Evolutionary conservation across 1,139 yeast genomes (phyloP).

Genomic region (Geotrichum australiense): DNA sequence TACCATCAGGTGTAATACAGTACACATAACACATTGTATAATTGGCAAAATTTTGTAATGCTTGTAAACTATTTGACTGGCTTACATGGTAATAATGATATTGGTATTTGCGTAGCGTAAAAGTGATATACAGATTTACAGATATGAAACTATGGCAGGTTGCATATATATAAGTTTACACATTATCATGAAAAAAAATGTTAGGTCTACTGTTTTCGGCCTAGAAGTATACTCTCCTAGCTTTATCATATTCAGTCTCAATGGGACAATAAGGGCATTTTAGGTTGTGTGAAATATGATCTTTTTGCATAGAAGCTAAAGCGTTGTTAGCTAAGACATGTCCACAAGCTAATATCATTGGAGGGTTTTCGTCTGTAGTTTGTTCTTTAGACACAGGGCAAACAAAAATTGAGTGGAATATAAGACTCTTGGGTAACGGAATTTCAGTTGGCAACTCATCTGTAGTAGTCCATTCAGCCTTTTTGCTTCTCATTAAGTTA

Average conservation of each 20-base stretch:
- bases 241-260: conserved; percentile 29
- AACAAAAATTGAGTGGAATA: conserved; percentile 78
- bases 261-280: conserved; percentile 67
- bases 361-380: conserved; percentile 52
- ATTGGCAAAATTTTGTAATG: too few species aligned
- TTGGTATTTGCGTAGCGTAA: too few species aligned
- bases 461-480: conserved; percentile 50
- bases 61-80: too few species aligned
- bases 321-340: conserved; percentile 53
- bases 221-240: conserved; percentile 29
- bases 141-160: too few species aligned
- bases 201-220: too few species aligned
- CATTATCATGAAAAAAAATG: too few species aligned
- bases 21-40: too few species aligned
- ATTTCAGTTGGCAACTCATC: conserved; percentile 58
- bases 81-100: too few species aligned
- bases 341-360: conserved; percentile 57
- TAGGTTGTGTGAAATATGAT: conserved; percentile 36
- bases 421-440: conserved; percentile 44
- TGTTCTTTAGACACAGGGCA: conserved; percentile 92
- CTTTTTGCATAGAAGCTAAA: conserved; percentile 37
- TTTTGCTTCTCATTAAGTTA: conserved; percentile 42
- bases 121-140: too few species aligned
- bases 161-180: too few species aligned
- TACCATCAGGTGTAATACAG: too few species aligned